Base-by-base conservation (phyloP, 2,329 filamentous ascomycete species). In the Catunica adiposa region DNA sequence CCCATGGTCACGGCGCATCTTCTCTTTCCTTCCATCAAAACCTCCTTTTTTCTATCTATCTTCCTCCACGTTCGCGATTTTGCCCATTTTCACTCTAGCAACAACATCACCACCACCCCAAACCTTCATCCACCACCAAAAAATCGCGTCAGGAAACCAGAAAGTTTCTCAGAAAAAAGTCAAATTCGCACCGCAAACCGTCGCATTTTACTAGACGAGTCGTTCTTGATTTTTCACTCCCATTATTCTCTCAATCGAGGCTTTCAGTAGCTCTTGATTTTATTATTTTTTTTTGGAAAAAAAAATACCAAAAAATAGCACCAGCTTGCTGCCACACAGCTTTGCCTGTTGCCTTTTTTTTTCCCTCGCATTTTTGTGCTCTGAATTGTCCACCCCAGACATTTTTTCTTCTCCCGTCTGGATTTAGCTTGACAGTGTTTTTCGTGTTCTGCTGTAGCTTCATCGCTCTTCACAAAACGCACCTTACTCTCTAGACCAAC, bases 211-310 rank as follows among this genome's bases (percentile, higher is more conserved):
- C 15, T 44, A 44, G 38, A 40, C 34, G 31, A 37, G 31, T 52
- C 47, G 22, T 56, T 38, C 25, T 40, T 53, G 7, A 37, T 56
- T 52, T 53, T 46, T 48, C 25, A n/a, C 22, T 23, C n/a, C 5
- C 51, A 50, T 48, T 40, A 37, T 46, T 47, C 26, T 50, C 15
- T 14, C 51, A 51, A 46, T 56, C 54, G 54, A 56, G 54, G 51
- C 57, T 59, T 56, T 56, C 44, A 56, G 57, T 59, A 56, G 54
- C 42, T 59, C 54, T 56, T 59, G 54, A 56, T 56, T 56, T 48
- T 25, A 48, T 48, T 15, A 20, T 26, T 48, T 48, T 48, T 48
- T 25, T 48, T 8, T 48, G 11, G 11, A 23, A 25, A 25, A 25
- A 25, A 25, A 29, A 48, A 46, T 22, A 9, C 3, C 14, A n/a